Evolutionary conservation across 1,284 basidiomycete species (phyloP), one percentile per base, ranked within the genome.

Genomic region (Exsudoporus floridanus): DNA sequence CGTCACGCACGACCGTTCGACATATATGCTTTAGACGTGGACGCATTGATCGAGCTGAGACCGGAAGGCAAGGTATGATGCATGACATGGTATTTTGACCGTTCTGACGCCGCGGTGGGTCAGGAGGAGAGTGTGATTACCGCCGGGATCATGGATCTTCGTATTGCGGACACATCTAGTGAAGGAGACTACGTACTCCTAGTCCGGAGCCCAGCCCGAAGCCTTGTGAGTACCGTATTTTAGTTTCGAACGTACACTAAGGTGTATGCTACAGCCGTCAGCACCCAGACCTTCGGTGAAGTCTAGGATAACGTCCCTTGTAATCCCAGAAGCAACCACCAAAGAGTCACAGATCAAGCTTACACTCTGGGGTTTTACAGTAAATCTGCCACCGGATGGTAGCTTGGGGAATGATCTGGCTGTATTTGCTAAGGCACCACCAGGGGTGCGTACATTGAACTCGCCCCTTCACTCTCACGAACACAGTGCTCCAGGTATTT

Each of bases 301-400:
- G 45, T 65, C 90, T 10, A 78, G 80, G 18, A 84, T 95, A 62
- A 79, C 80, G 5, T 91, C 91, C 0, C 68, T 86, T 1, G 72
- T 79, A 1, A 76, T 90, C 23, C 78, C 84, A 0, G 83, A 80
- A 41, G 84, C 87, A 1, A 77, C 75, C 8, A 80, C 84, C 21
- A 96, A 96, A 70, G 92, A 95, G 69, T 92, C 90, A 2, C 77
- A 79, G 53, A 69, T 98, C 52, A 83, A 82, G 53, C 50, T 92
- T 14, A 78, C 79, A 0, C 62, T 94, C 7, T 79, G 76, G 52
- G 84, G 84, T 19, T 81, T 92, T 55, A 90, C 84, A 0, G 80
- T 83, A 57, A 83, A 78, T 49, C 64, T 88, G 6, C 78, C 79
- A 25, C 79, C 88, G 9, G 84, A 94, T 58, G 62, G 86, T 27